phyloP scores from a whole-genome alignment of 2,329 filamentous ascomycete species.

The Pyrenophora tritici-repentis region DNA sequence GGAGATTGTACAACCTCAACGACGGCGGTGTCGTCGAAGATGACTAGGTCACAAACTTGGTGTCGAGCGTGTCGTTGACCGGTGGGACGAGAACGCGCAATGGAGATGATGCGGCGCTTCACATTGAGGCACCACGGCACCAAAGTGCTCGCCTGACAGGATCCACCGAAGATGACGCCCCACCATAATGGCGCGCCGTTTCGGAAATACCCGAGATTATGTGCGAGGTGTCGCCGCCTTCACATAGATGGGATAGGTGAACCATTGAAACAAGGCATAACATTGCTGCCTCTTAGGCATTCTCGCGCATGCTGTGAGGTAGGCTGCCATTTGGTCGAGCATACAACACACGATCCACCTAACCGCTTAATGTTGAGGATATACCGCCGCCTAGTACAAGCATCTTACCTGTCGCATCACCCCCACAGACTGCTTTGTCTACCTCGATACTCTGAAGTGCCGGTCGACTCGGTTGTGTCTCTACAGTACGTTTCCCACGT shows the following conservation, averaged over 20 bases:
- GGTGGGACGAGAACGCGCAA: too few species aligned
- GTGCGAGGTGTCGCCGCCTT: constrained; percentile 18
- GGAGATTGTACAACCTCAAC: background rate
- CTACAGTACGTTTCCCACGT: too few species aligned
- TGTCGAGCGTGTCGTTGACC: too few species aligned
- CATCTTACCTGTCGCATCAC: constrained; percentile 1
- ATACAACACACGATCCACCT: constrained; percentile 1
- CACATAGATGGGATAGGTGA: constrained; percentile 1
- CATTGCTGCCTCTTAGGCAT: constrained; percentile 1
- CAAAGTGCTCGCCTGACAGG: constrained; percentile 13
- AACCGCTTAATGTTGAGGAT: background rate
- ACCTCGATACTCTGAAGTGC: too few species aligned
- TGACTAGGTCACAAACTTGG: background rate
- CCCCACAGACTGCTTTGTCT: constrained; percentile 2
- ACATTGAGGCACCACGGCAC: constrained; percentile 4
- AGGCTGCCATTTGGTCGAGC: background rate
- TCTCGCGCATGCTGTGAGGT: background rate
- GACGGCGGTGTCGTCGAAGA: background rate
- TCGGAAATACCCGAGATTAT: constrained; percentile 33
- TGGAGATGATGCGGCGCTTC: background rate
- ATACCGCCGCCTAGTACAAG: constrained; percentile 1
- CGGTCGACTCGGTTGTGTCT: too few species aligned
- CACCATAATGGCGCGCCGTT: constrained; percentile 25
- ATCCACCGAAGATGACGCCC: constrained; percentile 31
- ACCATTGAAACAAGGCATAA: constrained; percentile 8